Evolutionary conservation across 1,284 basidiomycete genomes (phyloP).

Genomic region (Vanrija humicola): DNA sequence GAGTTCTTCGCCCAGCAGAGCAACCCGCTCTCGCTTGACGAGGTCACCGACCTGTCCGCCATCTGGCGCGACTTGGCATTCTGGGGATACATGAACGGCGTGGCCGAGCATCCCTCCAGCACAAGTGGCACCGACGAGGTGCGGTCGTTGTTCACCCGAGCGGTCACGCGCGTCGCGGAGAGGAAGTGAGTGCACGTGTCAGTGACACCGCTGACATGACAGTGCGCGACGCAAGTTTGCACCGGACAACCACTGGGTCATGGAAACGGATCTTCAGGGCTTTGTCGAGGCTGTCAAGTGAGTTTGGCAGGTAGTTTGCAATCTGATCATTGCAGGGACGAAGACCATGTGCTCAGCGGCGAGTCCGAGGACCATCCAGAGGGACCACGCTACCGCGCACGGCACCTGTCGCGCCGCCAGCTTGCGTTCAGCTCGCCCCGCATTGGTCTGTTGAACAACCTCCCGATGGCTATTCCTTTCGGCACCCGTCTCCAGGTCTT

Average conservation of each 20-base stretch:
- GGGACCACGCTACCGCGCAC: constrained; percentile 14
- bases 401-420: constrained; percentile 54
- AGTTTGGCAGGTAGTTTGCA: constrained; percentile 25
- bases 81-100: constrained; percentile 47
- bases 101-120: constrained; percentile 61
- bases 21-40: constrained; percentile 79
- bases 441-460: constrained; percentile 87
- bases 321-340: constrained; percentile 21
- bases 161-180: constrained; percentile 73
- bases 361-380: background rate
- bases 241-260: constrained; percentile 79
- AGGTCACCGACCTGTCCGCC: constrained; percentile 56
- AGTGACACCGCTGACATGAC: constrained; percentile 11
- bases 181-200: constrained; percentile 65
- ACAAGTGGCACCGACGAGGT: constrained; percentile 65
- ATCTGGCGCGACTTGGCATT: constrained; percentile 48
- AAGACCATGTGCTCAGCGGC: constrained; percentile 48
- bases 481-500: constrained; percentile 85
- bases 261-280: constrained; percentile 67
- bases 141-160: constrained; percentile 66
- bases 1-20: constrained; percentile 67
- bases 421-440: constrained; percentile 73
- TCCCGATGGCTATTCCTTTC: constrained; percentile 95
- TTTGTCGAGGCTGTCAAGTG: constrained; percentile 88
- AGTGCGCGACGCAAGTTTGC: constrained; percentile 80